Conservation (phyloP, 495 filamentous ascomycete species). For the Neurospora sp. region DNA sequence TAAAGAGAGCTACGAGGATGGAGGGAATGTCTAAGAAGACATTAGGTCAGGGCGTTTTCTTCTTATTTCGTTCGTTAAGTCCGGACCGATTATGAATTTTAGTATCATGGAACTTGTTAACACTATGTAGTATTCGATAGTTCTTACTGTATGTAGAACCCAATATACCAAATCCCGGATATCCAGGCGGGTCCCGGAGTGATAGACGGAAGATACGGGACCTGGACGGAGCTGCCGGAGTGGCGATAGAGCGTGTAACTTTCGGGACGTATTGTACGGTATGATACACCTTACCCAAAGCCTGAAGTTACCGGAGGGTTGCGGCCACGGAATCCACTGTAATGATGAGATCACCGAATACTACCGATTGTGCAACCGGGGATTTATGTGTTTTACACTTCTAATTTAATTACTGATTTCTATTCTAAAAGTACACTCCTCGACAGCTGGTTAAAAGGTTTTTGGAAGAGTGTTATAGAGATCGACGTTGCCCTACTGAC, state of each 20-base stretch:
- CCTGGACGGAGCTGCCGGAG: neutral
- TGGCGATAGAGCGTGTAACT: neutral
- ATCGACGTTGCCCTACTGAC: neutral
- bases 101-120: neutral
- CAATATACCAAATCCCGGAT: neutral
- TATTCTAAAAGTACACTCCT: neutral
- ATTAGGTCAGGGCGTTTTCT: neutral
- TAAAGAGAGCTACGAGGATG: neutral
- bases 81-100: neutral
- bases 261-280: neutral
- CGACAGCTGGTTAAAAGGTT: neutral
- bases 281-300: neutral
- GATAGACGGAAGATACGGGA: neutral
- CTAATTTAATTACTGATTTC: neutral
- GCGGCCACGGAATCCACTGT: neutral
- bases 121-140: neutral
- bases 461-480: neutral
- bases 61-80: neutral
- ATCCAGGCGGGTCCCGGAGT: neutral
- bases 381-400: neutral
- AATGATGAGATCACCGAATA: neutral
- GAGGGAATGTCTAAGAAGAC: neutral
- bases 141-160: neutral
- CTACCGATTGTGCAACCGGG: neutral
- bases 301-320: neutral